Evolutionary conservation across 805 yeast species (phyloP).

Genomic region (Lipomyces spencermartinsiae): DNA sequence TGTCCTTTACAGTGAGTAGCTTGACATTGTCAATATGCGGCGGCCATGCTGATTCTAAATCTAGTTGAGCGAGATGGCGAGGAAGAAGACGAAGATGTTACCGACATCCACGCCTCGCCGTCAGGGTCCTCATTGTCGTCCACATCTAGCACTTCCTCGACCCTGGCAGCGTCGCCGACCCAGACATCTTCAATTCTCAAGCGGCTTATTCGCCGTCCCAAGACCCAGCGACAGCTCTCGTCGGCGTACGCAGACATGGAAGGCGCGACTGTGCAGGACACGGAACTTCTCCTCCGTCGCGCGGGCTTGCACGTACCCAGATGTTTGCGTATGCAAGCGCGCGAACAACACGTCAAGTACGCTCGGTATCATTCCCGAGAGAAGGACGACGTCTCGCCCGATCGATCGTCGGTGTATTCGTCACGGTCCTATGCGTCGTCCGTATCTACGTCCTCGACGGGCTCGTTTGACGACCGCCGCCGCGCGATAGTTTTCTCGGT

Average conservation of each 20-base stretch:
- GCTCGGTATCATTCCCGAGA: not conserved
- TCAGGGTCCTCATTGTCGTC: slow-evolving; percentile 20
- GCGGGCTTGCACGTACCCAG: slow-evolving; percentile 25
- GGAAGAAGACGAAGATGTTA: slow-evolving; percentile 5
- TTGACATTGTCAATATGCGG: not conserved
- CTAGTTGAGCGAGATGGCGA: not conserved
- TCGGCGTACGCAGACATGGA: slow-evolving; percentile 30
- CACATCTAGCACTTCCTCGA: slow-evolving; percentile 2
- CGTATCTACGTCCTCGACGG: not conserved
- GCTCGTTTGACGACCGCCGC: slow-evolving; percentile 12
- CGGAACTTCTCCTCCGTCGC: slow-evolving; percentile 20
- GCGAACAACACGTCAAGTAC: not conserved
- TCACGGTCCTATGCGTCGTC: slow-evolving; percentile 4
- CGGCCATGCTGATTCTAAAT: not conserved
- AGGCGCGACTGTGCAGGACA: slow-evolving; percentile 30
- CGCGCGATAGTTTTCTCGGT: slow-evolving; percentile 9
- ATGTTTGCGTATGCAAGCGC: slow-evolving; percentile 13
- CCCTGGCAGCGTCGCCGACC: slow-evolving; percentile 8
- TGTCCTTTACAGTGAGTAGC: slow-evolving; percentile 27
- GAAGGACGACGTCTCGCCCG: slow-evolving; percentile 4
- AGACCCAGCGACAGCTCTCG: slow-evolving; percentile 13
- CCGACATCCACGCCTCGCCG: slow-evolving; percentile 10
- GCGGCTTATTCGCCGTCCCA: slow-evolving; percentile 12
- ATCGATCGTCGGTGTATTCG: slow-evolving; percentile 7
- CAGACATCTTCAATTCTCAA: slow-evolving; percentile 15